phyloP scores from a whole-genome alignment of 2,329 filamentous ascomycete genomes.

The Pseudocercospora crystallina region DNA sequence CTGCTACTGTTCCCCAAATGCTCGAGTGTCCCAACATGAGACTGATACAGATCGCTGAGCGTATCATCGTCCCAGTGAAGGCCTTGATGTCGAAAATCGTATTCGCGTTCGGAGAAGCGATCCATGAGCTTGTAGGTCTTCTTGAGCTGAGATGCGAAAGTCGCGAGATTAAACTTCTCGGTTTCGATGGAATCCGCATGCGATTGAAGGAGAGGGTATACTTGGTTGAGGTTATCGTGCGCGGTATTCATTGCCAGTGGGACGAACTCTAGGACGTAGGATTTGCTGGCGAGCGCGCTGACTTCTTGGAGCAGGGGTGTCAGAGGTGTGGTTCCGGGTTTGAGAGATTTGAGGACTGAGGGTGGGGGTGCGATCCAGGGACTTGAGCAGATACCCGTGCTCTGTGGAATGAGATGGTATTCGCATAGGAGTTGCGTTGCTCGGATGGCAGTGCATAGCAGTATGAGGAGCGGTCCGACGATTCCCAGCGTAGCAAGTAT shows the following conservation, averaged over 20 bases:
- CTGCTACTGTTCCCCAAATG: background rate
- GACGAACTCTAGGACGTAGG: slow-evolving; percentile 11
- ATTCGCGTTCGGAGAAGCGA: slow-evolving; percentile 8
- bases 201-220: slow-evolving; percentile 3
- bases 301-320: slow-evolving; percentile 7
- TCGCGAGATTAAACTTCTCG: background rate
- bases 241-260: slow-evolving; percentile 11
- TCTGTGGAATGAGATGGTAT: background rate
- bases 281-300: slow-evolving; percentile 6
- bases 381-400: slow-evolving; percentile 1
- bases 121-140: slow-evolving; percentile 7
- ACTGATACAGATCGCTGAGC: background rate
- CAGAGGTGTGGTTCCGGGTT: slow-evolving; percentile 4
- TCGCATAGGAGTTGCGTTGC: slow-evolving; percentile 2
- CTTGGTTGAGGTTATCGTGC: slow-evolving; percentile 7
- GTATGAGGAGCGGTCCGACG: slow-evolving; percentile 1
- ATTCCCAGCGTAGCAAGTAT: slow-evolving; percentile 1
- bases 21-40: too few relatives aligned
- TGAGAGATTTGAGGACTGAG: background rate
- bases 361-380: slow-evolving; percentile 1
- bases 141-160: background rate
- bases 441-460: background rate
- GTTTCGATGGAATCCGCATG: background rate
- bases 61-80: background rate
- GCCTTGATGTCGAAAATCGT: slow-evolving; percentile 2